These are phyloP conservation scores for Alternaria viburni DNA, from an alignment of 2,329 filamentous ascomycete genomes.

Conservation along the genomic window DNA sequence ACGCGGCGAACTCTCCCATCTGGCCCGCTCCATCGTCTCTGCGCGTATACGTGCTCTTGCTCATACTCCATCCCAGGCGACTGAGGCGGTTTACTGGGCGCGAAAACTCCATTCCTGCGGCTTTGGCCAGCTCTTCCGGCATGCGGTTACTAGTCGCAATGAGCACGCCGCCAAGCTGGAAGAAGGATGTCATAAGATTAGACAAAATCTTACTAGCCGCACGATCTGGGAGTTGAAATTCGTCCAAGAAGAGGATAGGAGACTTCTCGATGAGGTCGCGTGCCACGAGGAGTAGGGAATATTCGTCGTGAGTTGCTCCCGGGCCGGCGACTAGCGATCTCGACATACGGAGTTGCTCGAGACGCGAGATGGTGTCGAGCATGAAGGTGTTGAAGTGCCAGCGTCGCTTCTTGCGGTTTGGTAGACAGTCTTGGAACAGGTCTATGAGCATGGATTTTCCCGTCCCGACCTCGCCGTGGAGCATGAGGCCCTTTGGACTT, in stretches of 20 bases:
- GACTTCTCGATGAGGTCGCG: conserved; percentile 76
- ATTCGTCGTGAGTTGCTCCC: conserved; percentile 57
- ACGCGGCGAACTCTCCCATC: conserved; percentile 75
- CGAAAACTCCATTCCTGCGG: conserved; percentile 72
- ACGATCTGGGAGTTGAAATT: conserved; percentile 82
- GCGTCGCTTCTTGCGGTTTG: conserved; percentile 72
- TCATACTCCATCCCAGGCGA: conserved; percentile 47
- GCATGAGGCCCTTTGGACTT: conserved; percentile 75
- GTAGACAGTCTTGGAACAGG: conserved; percentile 77
- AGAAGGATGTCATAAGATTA: conserved; percentile 79
- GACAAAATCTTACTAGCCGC: conserved; percentile 80
- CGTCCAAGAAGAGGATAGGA: conserved; percentile 80
- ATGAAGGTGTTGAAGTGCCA: conserved; percentile 91
- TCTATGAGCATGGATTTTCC: conserved; percentile 88
- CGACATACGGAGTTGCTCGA: conserved; percentile 67
- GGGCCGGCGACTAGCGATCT: conserved; percentile 25
- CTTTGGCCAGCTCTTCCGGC: conserved; percentile 80
- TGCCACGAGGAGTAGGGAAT: conserved; percentile 76
- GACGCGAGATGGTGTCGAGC: conserved; percentile 74
- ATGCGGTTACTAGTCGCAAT: conserved; percentile 83
- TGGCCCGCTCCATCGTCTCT: conserved; percentile 47
- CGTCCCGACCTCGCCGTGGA: conserved; percentile 82
- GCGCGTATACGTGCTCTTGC: conserved; percentile 57
- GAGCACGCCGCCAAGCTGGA: conserved; percentile 80
- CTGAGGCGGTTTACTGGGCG: conserved; percentile 56